Base-by-base conservation (phyloP, 306 rosid species). In the Acacia confusa region DNA sequence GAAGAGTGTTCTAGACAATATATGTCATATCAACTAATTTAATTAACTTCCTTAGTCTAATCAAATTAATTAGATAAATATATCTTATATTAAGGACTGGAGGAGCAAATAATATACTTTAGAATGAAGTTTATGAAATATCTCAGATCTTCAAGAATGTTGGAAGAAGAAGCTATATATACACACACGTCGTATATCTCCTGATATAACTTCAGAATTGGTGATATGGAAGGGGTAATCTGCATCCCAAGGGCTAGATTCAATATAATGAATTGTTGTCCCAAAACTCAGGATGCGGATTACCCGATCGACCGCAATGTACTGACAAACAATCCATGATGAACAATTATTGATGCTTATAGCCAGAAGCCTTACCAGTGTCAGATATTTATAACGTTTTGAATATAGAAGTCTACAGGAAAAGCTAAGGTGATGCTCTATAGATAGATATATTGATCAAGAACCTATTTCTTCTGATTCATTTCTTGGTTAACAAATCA, bases 241-340 rank as follows among this genome's bases (percentile, higher is more conserved):
- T 81, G 87, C 91, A 87, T 61, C 87, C 88, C 77, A 17, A 85
- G 94, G 92, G 27, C 75, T 87, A 88, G 89, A 2, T 30, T 28
- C 86, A 79, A 70, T 45, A 9, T 27, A 7, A 48, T 48, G 7
- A 34, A 60, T 12, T 3, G 44, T 74, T 75, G 82, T 80, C 88
- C 86, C 85, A 87, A 85, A 89, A 91, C 79, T 76, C 79, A 76
- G 71, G 71, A 76, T 76, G 79, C 79, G 61, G 79, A 76, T 76
- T 41, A 76, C 41, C 79, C 27, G 0, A 0, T 41, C 79, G 58
- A 20, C n/a, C 41, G 58, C 53, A 15, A 48, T 16, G 55, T 14
- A 48, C 55, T 2, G 4, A 2, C 52, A 45, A 45, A 11, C 52
- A 45, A 45, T 45, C 17, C 38, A 36, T 36, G 8, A 11, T 45